Evolutionary conservation across 2,329 filamentous ascomycete species (phyloP).

Genomic region (Aspergillus viridinutans): DNA sequence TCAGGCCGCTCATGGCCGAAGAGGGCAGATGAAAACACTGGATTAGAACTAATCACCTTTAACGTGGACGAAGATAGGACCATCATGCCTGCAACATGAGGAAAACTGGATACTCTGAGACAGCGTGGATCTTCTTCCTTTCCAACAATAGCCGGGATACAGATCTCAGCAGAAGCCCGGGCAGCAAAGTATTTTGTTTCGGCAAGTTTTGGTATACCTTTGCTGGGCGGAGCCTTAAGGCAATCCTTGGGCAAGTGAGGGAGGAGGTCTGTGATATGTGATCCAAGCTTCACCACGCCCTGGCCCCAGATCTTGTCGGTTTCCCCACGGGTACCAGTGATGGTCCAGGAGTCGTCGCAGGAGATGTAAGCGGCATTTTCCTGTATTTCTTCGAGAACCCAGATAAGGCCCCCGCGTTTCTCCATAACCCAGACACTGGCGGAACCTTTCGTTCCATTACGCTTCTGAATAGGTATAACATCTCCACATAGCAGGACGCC

Average conservation of each 20-base stretch:
- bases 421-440: constrained; percentile 99
- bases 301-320: constrained; percentile 82
- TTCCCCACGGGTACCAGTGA: constrained; percentile 69
- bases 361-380: constrained; percentile 80
- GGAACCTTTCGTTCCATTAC: constrained; percentile 85
- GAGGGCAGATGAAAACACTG: constrained; percentile 85
- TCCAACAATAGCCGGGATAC: constrained; percentile 79
- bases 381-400: constrained; percentile 96
- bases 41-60: constrained; percentile 85
- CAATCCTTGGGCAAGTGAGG: constrained; percentile 73
- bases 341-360: constrained; percentile 71
- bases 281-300: constrained; percentile 61
- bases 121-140: constrained; percentile 65
- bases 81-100: constrained; percentile 95
- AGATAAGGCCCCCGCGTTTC: constrained; percentile 87
- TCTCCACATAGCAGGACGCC: constrained; percentile 93
- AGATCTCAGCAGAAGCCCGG: constrained; percentile 68
- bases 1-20: constrained; percentile 86
- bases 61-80: constrained; percentile 77
- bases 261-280: constrained; percentile 73
- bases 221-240: constrained; percentile 61
- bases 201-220: constrained; percentile 73
- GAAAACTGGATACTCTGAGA: constrained; percentile 86
- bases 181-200: constrained; percentile 80
- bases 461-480: constrained; percentile 95